Base-by-base conservation (phyloP, 805 yeast genomes). In the Suhomyces sp. region DNA sequence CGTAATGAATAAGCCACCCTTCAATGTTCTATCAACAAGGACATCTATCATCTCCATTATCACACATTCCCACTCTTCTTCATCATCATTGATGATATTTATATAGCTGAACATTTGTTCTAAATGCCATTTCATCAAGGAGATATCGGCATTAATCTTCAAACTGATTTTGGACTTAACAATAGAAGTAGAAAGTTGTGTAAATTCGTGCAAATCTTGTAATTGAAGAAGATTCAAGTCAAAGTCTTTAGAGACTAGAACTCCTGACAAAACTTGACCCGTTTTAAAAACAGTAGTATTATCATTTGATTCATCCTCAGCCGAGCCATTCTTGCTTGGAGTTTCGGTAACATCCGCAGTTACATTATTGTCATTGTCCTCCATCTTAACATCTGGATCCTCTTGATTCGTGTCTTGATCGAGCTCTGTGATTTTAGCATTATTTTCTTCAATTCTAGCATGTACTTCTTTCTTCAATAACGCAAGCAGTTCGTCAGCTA, bases 81-180 rank as follows among this genome's bases (percentile, higher is more conserved):
- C 72, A 36, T 76, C 80, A 45, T 81, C 88, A 34, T 68, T 69
- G 3, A 79, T 37, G 2, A 86, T 74, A 28, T 81, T 79, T 4
- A 88, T 75, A 51, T 72, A 76, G 2, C 97, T 98, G 71, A 91
- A 93, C 98, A 93, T 93, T 55, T 90, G 98, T 39, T 82, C 77
- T 38, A 93, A 72, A 54, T 93, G 98, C 88, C 95, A 93, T 41
- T 76, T 74, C 40, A 93, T 77, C 38, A 93, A 68, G 29, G 85
- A 83, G 21, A 85, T 76, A 28, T 84, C 85, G 4, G 96, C 95
- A 53, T 81, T 80, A 31, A 93, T 84, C 35, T 76, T 75, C 14
- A 93, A 65, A 6, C 79, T 72, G 56, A 91, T 96, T 45, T 84
- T 74, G 46, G 95, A 95, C 52, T 80, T 81, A 20, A 93, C 79